These are phyloP conservation scores for Erigeron canadensis DNA, from an alignment of 129 eudicot genomes.

Conservation along the genomic window DNA sequence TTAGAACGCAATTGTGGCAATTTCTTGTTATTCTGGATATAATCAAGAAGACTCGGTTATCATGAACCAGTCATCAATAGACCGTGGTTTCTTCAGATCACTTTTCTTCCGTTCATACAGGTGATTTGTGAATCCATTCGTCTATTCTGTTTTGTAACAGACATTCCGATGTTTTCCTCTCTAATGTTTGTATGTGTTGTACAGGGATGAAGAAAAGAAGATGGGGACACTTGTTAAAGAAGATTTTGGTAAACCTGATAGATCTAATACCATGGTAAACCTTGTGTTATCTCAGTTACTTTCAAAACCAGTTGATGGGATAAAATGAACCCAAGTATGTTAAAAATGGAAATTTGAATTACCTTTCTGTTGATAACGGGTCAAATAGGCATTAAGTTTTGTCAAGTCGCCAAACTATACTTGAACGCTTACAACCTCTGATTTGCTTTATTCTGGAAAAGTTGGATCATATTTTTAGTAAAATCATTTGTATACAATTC, in stretches of 20 bases:
- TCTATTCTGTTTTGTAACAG: not conserved
- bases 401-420: not conserved
- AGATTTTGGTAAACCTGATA: conserved; percentile 86
- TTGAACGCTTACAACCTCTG: not conserved
- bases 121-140: conserved; percentile 18
- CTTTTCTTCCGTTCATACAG: conserved; percentile 92
- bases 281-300: not conserved
- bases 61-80: conserved; percentile 94
- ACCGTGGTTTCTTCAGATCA: conserved; percentile 95
- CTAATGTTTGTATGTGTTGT: conserved; percentile 6
- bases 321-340: not conserved
- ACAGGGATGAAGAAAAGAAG: conserved; percentile 89
- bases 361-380: not conserved
- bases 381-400: not conserved
- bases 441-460: not conserved
- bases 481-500: not conserved
- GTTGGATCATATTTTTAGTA: not conserved
- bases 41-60: conserved; percentile 98
- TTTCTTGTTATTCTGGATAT: conserved; percentile 94
- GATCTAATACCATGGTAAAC: conserved; percentile 75
- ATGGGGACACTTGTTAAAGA: conserved; percentile 96
- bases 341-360: not conserved
- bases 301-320: not conserved
- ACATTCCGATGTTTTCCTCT: not conserved
- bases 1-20: conserved; percentile 92